A percentile compares a stretch with the other conserved stretches of the same genome.
phyloP scores from a whole-genome alignment of 2,329 filamentous ascomycete genomes.

The Phoma sp. region DNA sequence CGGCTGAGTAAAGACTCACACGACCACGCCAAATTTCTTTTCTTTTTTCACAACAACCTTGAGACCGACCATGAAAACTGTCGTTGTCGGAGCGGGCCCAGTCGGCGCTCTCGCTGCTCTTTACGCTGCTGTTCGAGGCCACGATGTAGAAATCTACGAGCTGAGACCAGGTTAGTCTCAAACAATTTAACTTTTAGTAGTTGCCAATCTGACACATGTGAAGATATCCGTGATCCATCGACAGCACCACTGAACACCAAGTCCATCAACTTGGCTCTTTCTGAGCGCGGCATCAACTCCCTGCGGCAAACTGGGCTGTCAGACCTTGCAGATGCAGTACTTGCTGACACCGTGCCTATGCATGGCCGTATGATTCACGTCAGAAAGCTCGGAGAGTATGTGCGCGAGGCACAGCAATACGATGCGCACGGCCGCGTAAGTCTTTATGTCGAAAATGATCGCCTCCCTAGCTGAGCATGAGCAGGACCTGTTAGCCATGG shows the following conservation, averaged over 20 bases:
- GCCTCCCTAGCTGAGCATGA: conserved; percentile 16
- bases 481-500: conserved; percentile 83
- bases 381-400: conserved; percentile 68
- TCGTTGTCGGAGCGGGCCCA: conserved; percentile 90
- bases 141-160: conserved; percentile 94
- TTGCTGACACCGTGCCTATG: conserved; percentile 87
- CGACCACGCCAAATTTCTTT: conserved; percentile 8
- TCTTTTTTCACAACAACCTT: conserved; percentile 3
- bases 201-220: not conserved
- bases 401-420: conserved; percentile 84
- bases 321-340: conserved; percentile 73
- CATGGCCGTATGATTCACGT: conserved; percentile 96
- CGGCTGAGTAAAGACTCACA: conserved; percentile 13
- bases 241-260: conserved; percentile 91
- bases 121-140: conserved; percentile 87
- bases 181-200: not conserved
- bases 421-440: conserved; percentile 84
- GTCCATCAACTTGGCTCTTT: conserved; percentile 97
- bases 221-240: conserved; percentile 84
- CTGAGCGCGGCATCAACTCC: conserved; percentile 90
- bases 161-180: conserved; percentile 76
- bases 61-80: conserved; percentile 61
- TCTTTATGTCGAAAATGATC: not conserved
- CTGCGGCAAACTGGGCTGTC: conserved; percentile 73
- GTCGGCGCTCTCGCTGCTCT: conserved; percentile 91